Evolutionary conservation across 495 filamentous ascomycete genomes (phyloP).

Genomic region (Penicillium argentinense): DNA sequence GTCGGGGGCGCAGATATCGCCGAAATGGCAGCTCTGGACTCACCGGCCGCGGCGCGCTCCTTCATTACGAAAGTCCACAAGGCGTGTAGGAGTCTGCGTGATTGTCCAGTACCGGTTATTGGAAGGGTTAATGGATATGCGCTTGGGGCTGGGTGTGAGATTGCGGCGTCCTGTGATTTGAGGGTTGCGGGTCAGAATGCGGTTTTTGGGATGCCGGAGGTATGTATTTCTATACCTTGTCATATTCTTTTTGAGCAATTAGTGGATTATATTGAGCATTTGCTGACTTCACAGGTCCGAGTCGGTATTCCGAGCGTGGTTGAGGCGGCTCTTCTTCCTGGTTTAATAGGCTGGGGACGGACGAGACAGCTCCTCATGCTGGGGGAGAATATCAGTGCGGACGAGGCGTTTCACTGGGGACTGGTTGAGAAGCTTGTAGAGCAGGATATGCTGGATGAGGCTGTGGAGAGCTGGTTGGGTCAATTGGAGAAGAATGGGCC

Average conservation of each 20-base stretch:
- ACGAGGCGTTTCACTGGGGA: slow-evolving; percentile 24
- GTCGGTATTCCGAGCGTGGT: slow-evolving; percentile 28
- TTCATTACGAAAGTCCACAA: slow-evolving; percentile 23
- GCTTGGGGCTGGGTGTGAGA: slow-evolving; percentile 20
- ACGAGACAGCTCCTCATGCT: slow-evolving; percentile 25
- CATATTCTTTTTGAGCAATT: not conserved
- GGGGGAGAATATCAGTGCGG: slow-evolving; percentile 22
- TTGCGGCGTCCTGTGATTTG: slow-evolving; percentile 26
- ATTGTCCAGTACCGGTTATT: slow-evolving; percentile 25
- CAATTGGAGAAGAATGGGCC: slow-evolving; percentile 27
- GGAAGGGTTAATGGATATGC: slow-evolving; percentile 24
- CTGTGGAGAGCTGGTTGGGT: slow-evolving; percentile 21
- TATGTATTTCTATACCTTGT: slow-evolving; percentile 5
- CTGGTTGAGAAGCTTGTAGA: slow-evolving; percentile 26
- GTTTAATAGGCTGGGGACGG: slow-evolving; percentile 24
- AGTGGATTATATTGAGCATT: too few relatives aligned
- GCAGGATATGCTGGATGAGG: slow-evolving; percentile 18
- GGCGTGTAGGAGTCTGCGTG: slow-evolving; percentile 15
- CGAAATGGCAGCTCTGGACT: slow-evolving; percentile 16
- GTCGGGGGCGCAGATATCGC: slow-evolving; percentile 24
- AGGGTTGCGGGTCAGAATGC: slow-evolving; percentile 19
- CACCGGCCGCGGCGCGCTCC: slow-evolving; percentile 10
- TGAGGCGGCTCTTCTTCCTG: slow-evolving; percentile 24
- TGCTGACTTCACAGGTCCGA: too few relatives aligned
- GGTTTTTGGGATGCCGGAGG: slow-evolving; percentile 29